Percentiles rank a stretch among this genome's conserved stretches.
Conservation (phyloP, 73 alveolate genomes). For the Breviolum minutum region DNA sequence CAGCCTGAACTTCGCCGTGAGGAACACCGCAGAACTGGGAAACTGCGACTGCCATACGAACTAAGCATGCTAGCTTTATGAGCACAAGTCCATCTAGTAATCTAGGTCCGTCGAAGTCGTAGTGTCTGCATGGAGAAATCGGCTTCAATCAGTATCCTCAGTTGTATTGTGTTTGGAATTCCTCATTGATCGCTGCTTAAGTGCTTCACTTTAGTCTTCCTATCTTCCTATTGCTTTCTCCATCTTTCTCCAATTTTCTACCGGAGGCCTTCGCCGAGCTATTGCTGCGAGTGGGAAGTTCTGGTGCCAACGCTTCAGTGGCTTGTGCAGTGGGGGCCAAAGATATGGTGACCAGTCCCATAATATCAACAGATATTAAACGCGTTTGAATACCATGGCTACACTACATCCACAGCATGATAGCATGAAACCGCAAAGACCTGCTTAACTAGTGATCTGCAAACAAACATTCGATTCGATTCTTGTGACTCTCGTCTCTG, state of each 20-base stretch:
- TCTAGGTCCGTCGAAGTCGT: no score
- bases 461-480: no score
- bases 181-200: no score
- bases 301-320: not conserved
- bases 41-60: not conserved
- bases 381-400: not conserved
- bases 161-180: no score
- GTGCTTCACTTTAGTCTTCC: no score
- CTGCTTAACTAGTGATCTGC: no score
- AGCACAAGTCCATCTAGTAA: not conserved
- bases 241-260: not conserved
- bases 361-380: not conserved
- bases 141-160: no score
- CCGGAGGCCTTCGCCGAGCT: slow-evolving; percentile 17
- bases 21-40: not conserved
- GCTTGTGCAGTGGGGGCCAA: slow-evolving; percentile 38
- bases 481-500: no score
- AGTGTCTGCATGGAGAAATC: no score
- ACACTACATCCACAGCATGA: not conserved
- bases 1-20: slow-evolving; percentile 65
- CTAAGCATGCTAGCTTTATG: not conserved
- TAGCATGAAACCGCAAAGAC: no score
- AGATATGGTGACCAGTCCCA: not conserved
- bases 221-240: no score
- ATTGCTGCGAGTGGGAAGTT: slow-evolving; percentile 51